Evolutionary conservation across 225 moss, liverwort and hornwort genomes (phyloP).

Genomic region (Pseudisothecium myosuroides): DNA sequence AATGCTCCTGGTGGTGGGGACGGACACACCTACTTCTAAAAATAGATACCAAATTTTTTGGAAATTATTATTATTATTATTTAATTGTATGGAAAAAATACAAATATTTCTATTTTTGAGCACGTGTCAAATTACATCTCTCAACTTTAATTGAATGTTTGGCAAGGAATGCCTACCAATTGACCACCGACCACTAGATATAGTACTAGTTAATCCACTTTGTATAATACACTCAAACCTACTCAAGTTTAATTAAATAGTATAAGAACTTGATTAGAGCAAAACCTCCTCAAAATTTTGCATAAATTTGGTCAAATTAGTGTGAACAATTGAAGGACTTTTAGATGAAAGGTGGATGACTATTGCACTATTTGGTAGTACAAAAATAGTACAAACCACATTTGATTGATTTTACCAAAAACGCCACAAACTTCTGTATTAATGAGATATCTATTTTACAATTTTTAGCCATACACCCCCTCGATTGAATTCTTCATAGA

Average conservation of each 20-base stretch:
- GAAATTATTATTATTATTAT: accelerated
- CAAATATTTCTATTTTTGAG: neutral
- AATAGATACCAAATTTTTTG: neutral
- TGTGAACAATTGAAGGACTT: neutral
- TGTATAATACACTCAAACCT: neutral
- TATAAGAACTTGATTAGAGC: accelerated
- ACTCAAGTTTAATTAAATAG: neutral
- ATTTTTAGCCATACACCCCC: too few species aligned
- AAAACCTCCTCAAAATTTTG: neutral
- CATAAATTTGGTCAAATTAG: neutral
- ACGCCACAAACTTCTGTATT: neutral
- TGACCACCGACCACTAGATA: neutral
- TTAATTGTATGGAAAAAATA: neutral
- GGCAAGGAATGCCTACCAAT: accelerated
- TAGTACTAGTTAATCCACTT: accelerated
- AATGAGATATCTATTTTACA: neutral
- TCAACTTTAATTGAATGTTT: neutral
- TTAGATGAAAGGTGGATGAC: neutral
- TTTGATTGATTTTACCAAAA: neutral
- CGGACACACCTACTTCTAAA: neutral
- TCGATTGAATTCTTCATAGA: too few species aligned
- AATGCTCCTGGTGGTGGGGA: too few species aligned
- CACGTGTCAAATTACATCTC: neutral
- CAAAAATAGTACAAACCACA: neutral
- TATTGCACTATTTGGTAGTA: neutral